phyloP scores from a whole-genome alignment of 257 asterid species.

The Linaria vulgaris region DNA sequence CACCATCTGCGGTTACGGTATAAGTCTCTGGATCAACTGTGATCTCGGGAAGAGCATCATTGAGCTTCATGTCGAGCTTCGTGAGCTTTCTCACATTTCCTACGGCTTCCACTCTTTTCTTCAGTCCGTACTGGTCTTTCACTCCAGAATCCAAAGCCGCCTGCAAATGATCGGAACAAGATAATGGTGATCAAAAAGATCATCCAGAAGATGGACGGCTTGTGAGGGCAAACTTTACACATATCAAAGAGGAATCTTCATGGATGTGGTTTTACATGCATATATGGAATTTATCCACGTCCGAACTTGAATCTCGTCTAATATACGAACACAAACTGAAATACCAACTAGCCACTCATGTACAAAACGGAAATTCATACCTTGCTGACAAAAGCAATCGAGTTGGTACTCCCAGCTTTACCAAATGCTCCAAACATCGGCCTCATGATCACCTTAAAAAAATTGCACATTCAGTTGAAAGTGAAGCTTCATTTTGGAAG shows the following conservation, averaged over 20 bases:
- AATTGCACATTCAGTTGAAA: slow-evolving; percentile 15
- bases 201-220: not conserved
- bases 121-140: slow-evolving; percentile 58
- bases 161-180: slow-evolving; percentile 36
- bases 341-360: too few species aligned
- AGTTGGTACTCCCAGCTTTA: slow-evolving; percentile 77
- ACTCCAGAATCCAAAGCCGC: slow-evolving; percentile 58
- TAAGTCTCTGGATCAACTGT: slow-evolving; percentile 85
- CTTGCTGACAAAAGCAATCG: slow-evolving; percentile 93
- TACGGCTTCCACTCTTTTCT: slow-evolving; percentile 74
- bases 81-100: slow-evolving; percentile 64
- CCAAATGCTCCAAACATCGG: slow-evolving; percentile 99
- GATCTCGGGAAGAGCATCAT: slow-evolving; percentile 78
- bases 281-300: too few species aligned
- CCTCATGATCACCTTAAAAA: slow-evolving; percentile 83
- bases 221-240: not conserved
- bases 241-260: too few species aligned
- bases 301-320: too few species aligned
- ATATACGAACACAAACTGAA: too few species aligned
- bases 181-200: not conserved
- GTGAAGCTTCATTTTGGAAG: not conserved
- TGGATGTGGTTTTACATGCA: too few species aligned
- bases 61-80: slow-evolving; percentile 90
- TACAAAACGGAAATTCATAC: slow-evolving; percentile 23
- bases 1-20: slow-evolving; percentile 73